A percentile compares a stretch with the other conserved stretches of the same genome.
Evolutionary conservation across 1,139 yeast genomes (phyloP).

Genomic region (Pichia sp.): DNA sequence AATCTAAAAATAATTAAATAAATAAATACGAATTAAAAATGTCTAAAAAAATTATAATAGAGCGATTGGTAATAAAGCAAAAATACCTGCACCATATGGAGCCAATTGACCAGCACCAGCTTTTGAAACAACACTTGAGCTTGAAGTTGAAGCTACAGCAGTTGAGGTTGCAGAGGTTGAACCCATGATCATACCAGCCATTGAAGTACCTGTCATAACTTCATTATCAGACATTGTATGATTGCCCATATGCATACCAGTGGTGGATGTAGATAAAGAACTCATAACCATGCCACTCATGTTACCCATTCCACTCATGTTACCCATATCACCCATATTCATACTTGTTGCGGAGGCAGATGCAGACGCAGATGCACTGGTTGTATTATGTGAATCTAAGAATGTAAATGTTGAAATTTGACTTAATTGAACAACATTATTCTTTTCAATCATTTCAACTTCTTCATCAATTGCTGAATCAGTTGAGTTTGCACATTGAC

Average conservation of each 20-base stretch:
- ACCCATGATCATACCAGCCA: neutral
- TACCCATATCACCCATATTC: neutral
- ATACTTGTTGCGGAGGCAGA: neutral
- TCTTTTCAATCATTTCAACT: neutral
- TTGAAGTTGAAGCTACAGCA: neutral
- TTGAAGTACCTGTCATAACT: neutral
- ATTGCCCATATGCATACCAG: neutral
- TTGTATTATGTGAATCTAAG: neutral
- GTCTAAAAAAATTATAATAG: no score
- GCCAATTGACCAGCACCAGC: neutral
- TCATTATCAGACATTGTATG: neutral
- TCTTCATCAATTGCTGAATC: neutral
- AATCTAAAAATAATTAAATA: no score
- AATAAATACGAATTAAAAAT: no score
- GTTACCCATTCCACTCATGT: neutral
- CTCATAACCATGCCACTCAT: neutral
- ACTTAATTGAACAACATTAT: neutral
- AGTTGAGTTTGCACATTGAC: slow-evolving; percentile 1
- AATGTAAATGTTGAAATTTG: neutral
- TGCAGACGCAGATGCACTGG: neutral
- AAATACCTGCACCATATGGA: neutral
- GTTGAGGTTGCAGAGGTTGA: neutral
- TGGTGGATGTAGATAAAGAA: neutral
- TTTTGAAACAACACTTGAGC: neutral
- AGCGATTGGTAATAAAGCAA: neutral